phyloP scores from a whole-genome alignment of 2,329 filamentous ascomycete species.

The Botryotinia narcissicola region DNA sequence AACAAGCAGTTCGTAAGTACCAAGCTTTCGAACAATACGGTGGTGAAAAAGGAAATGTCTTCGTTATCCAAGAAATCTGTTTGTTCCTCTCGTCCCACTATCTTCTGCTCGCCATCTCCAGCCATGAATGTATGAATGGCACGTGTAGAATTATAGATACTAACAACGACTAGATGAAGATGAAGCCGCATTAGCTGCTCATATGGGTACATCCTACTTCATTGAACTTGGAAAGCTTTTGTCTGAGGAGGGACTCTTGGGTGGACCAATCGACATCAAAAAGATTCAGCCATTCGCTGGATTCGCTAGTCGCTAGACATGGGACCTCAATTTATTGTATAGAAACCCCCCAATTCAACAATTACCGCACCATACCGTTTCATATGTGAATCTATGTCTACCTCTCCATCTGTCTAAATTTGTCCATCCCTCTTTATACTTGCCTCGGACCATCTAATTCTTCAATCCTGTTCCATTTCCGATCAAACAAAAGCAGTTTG shows the following conservation, averaged over 20 bases:
- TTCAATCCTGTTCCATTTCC: not conserved
- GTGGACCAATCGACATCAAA: not conserved
- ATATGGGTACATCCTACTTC: not conserved
- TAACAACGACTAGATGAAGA: slow-evolving; percentile 3
- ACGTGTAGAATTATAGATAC: not conserved
- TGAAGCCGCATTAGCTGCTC: not conserved
- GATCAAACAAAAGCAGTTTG: slow-evolving; percentile 11
- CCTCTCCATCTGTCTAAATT: not conserved
- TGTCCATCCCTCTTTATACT: not conserved
- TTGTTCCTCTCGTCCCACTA: not conserved
- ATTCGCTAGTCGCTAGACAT: slow-evolving; percentile 13
- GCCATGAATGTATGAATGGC: not conserved
- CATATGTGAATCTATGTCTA: not conserved
- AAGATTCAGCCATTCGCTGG: slow-evolving; percentile 6
- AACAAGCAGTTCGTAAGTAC: not conserved
- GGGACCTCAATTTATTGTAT: not conserved
- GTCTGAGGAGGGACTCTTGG: slow-evolving; percentile 4
- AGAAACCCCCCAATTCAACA: not conserved
- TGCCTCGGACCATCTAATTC: not conserved
- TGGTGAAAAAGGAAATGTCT: slow-evolving; percentile 5
- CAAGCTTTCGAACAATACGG: slow-evolving; percentile 16
- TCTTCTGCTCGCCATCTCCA: not conserved
- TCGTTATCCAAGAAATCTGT: slow-evolving; percentile 15
- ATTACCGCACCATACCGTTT: not conserved
- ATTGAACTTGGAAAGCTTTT: not conserved